These are phyloP conservation scores for Cryptococcus sp. DNA, from an alignment of 1,284 basidiomycete species.

Conservation along the genomic window DNA sequence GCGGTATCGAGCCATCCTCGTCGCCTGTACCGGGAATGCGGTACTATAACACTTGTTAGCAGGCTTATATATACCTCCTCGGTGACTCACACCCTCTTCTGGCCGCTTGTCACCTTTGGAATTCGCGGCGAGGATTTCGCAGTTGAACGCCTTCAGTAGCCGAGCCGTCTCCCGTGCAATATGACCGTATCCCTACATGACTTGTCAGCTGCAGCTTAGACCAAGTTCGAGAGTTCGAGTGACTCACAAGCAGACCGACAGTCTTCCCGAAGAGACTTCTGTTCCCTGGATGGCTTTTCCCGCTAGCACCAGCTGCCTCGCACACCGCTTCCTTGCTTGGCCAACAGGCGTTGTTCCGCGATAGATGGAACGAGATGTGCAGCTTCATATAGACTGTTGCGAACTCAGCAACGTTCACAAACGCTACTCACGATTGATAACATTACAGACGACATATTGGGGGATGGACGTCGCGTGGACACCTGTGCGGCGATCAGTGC, in stretches of 20 bases:
- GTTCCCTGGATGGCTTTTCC: slow-evolving; percentile 13
- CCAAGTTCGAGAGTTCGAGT: not conserved
- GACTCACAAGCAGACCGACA: slow-evolving; percentile 25
- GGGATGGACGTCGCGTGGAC: slow-evolving; percentile 45
- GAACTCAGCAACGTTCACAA: not conserved
- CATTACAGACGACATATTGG: slow-evolving; percentile 37
- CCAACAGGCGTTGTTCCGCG: slow-evolving; percentile 16
- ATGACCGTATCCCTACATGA: slow-evolving; percentile 35
- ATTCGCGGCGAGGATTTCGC: slow-evolving; percentile 48
- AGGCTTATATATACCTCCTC: not conserved
- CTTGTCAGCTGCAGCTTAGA: not conserved
- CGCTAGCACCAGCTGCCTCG: slow-evolving; percentile 5
- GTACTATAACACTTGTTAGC: slow-evolving; percentile 26
- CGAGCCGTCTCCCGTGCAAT: slow-evolving; percentile 48
- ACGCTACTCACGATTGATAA: slow-evolving; percentile 26
- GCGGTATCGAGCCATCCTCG: slow-evolving; percentile 35
- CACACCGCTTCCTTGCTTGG: slow-evolving; percentile 11
- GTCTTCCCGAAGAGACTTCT: slow-evolving; percentile 22
- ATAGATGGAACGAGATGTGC: slow-evolving; percentile 32
- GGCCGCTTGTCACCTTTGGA: slow-evolving; percentile 31
- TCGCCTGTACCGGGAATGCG: slow-evolving; percentile 46
- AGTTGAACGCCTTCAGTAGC: slow-evolving; percentile 40
- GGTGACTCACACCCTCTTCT: slow-evolving; percentile 39
- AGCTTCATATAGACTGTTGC: slow-evolving; percentile 36
- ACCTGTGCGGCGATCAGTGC: slow-evolving; percentile 23